A percentile compares a stretch with the other conserved stretches of the same genome.
These are phyloP conservation scores for Phaseolus coccineus DNA, from an alignment of 331 rosid species.

Conservation along the genomic window DNA sequence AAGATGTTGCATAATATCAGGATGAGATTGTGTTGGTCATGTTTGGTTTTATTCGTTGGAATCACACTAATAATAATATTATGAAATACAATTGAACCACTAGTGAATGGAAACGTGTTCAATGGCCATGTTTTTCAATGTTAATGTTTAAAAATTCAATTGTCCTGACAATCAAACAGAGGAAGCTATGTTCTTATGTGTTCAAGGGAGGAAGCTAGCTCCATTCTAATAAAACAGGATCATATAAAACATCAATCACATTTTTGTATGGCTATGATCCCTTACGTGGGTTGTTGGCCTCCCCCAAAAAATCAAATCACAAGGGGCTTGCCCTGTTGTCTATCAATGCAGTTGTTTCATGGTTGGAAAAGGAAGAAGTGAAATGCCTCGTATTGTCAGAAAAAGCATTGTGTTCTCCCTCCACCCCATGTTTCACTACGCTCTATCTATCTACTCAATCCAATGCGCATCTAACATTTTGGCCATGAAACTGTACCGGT, in stretches of 20 bases:
- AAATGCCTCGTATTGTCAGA: neutral
- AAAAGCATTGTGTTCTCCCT: neutral
- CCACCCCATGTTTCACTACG: neutral
- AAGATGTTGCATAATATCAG: neutral
- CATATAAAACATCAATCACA: neutral
- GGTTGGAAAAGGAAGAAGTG: neutral
- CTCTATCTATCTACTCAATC: slow-evolving; percentile 53
- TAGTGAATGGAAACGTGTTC: neutral
- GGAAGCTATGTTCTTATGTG: neutral
- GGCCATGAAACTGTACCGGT: slow-evolving; percentile 87
- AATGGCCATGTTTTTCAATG: neutral
- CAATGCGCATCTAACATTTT: slow-evolving; percentile 72
- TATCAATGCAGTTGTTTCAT: neutral
- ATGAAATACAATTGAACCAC: neutral
- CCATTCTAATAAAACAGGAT: neutral
- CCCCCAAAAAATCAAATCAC: neutral
- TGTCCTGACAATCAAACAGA: neutral
- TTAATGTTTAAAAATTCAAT: neutral
- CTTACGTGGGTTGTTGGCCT: neutral
- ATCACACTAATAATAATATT: too few relatives aligned
- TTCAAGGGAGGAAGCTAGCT: neutral
- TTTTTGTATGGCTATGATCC: too few relatives aligned
- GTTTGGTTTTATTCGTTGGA: too few relatives aligned
- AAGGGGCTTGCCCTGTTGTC: neutral
- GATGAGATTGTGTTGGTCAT: too few relatives aligned